Evolutionary conservation across 768 basidiomycete genomes (phyloP).

Genomic region (Pleurotus sapidus): DNA sequence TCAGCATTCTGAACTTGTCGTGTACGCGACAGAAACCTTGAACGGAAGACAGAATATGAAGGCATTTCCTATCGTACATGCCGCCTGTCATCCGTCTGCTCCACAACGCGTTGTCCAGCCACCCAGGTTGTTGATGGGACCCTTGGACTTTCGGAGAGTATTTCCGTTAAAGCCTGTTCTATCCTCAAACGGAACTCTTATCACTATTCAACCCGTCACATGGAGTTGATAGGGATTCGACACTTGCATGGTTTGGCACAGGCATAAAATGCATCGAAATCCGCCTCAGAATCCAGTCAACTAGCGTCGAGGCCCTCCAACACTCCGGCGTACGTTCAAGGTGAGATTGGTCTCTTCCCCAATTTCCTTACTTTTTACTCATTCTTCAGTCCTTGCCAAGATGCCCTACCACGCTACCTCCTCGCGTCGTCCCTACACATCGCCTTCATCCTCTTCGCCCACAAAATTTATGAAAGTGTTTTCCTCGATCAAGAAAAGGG

Average conservation of each 20-base stretch:
- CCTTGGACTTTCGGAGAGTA: neutral
- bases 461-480: neutral
- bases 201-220: neutral
- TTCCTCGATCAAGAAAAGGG: neutral
- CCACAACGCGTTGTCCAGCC: neutral
- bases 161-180: neutral
- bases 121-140: neutral
- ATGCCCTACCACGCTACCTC: neutral
- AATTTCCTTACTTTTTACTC: neutral
- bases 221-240: neutral
- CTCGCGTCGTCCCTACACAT: neutral
- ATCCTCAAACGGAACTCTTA: neutral
- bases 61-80: neutral
- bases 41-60: no score
- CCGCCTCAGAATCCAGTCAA: no score
- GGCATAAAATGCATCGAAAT: no score
- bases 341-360: neutral
- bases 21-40: no score
- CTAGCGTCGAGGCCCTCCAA: neutral
- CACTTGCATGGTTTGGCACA: neutral
- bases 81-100: neutral
- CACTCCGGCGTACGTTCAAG: neutral
- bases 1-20: no score
- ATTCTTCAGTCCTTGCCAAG: neutral
- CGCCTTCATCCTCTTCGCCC: neutral